phyloP scores from a whole-genome alignment of 1,284 basidiomycete genomes.

The Pseudozyma sp. region DNA sequence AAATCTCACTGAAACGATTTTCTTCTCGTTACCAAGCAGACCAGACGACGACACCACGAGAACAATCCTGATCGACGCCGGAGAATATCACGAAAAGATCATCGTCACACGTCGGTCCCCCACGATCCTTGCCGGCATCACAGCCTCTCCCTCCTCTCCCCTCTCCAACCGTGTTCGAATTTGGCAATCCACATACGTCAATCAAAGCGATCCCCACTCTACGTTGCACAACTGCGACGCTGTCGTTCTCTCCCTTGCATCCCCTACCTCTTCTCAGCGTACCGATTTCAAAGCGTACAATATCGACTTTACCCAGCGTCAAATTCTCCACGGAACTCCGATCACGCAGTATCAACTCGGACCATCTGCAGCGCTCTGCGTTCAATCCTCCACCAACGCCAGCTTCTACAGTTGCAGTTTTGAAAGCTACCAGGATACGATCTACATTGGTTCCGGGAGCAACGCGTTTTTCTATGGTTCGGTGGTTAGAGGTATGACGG shows the following conservation, averaged over 20 bases:
- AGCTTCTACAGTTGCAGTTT: slow-evolving; percentile 40
- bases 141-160: slow-evolving; percentile 1
- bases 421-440: slow-evolving; percentile 38
- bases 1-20: no score
- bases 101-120: slow-evolving; percentile 23
- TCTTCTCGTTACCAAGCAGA: not conserved
- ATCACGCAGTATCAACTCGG: slow-evolving; percentile 35
- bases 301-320: slow-evolving; percentile 35
- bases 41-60: slow-evolving; percentile 22
- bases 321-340: slow-evolving; percentile 16
- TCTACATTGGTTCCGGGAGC: slow-evolving; percentile 13
- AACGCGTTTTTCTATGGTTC: slow-evolving; percentile 30
- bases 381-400: slow-evolving; percentile 16
- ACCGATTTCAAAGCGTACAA: slow-evolving; percentile 48
- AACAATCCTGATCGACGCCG: slow-evolving; percentile 35
- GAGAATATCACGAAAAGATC: slow-evolving; percentile 36
- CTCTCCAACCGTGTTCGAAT: slow-evolving; percentile 23
- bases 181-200: slow-evolving; percentile 44
- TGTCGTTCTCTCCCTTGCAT: slow-evolving; percentile 26
- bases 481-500: slow-evolving; percentile 38
- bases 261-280: slow-evolving; percentile 4
- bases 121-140: slow-evolving; percentile 30
- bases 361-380: slow-evolving; percentile 35
- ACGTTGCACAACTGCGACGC: slow-evolving; percentile 33
- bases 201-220: slow-evolving; percentile 21